phyloP scores from a whole-genome alignment of 73 alveolate species.

The Paramecium biaurelia region DNA sequence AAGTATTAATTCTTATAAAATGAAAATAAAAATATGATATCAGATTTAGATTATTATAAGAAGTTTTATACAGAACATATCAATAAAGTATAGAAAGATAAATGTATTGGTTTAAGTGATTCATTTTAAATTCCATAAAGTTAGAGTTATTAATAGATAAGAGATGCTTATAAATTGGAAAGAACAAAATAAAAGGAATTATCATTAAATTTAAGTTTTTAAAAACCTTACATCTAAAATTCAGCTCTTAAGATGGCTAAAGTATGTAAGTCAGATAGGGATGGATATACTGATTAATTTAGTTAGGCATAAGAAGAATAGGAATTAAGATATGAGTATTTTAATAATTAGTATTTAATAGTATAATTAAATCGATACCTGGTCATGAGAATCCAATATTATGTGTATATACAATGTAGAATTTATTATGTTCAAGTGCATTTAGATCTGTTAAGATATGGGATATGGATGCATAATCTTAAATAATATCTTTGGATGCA shows the following conservation, averaged over 20 bases:
- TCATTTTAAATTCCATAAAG: background rate
- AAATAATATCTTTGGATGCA: background rate
- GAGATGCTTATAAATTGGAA: conserved; percentile 14
- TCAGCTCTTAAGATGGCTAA: background rate
- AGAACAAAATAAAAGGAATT: background rate
- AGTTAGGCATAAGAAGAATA: background rate
- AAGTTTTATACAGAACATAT: conserved; percentile 12
- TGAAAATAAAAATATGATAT: background rate
- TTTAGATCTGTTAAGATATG: conserved; percentile 22
- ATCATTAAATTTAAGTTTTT: conserved; percentile 4
- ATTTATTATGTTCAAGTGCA: background rate
- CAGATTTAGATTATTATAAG: conserved; percentile 22
- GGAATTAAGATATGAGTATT: conserved; percentile 16
- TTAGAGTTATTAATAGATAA: background rate
- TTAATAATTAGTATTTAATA: background rate
- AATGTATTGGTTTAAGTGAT: conserved; percentile 16
- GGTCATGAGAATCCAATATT: conserved; percentile 23
- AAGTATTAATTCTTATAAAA: background rate
- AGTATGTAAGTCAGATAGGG: background rate
- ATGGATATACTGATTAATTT: background rate
- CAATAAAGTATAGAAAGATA: conserved; percentile 14
- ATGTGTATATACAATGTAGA: background rate
- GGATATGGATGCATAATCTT: conserved; percentile 1
- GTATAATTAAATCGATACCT: background rate
- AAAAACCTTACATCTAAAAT: background rate